Evolutionary conservation across 2,329 filamentous ascomycete genomes (phyloP), one percentile per base, ranked within the genome.

Genomic region (Beauveria sp.): DNA sequence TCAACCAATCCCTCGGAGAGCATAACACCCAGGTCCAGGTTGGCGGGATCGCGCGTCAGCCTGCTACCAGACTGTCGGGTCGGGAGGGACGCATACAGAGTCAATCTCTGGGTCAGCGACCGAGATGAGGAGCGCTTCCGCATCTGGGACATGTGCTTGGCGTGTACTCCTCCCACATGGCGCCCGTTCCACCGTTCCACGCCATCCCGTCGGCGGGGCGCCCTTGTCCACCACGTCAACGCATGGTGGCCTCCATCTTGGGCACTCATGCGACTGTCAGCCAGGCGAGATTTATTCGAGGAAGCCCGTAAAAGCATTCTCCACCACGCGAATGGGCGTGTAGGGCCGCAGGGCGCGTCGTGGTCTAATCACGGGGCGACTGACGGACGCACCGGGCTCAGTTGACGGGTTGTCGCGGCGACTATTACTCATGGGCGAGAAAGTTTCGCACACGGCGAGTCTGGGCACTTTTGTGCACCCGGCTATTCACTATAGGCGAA

Each of bases 1-100:
- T 55, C 52, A 62, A 58, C 61, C 61, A 62, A 38, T n/a, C 46
- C 42, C 40, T 58, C 42, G 60, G 60, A 58, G 18, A 61, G 30
- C 52, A 40, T 26, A 22, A 20, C 49, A 30, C 52, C 43, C 38
- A 40, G 57, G 58, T 54, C 62, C 62, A 58, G 49, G 53, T 26
- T 58, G 47, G 60, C 62, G 62, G 62, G 52, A 61, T 52, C n/a
- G 58, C 40, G 58, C 40, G 49, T 46, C 46, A 53, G 34, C 38
- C 47, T 58, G 47, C 20, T 40, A n/a, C 58, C 58, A 61, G 50
- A 53, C 42, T 55, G 43, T 55, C 58, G 58, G 58, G 51, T 42
- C 51, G 30, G 42, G 38, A 61, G 30, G 42, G 38, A 61, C 34
- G 45, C 58, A 46, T 38, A 20, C 24, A 20, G 42, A 61, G 42